A percentile compares a stretch with the other conserved stretches of the same genome.
phyloP scores from a whole-genome alignment of 176 grass and related monocot species.

The Leersia perrieri region DNA sequence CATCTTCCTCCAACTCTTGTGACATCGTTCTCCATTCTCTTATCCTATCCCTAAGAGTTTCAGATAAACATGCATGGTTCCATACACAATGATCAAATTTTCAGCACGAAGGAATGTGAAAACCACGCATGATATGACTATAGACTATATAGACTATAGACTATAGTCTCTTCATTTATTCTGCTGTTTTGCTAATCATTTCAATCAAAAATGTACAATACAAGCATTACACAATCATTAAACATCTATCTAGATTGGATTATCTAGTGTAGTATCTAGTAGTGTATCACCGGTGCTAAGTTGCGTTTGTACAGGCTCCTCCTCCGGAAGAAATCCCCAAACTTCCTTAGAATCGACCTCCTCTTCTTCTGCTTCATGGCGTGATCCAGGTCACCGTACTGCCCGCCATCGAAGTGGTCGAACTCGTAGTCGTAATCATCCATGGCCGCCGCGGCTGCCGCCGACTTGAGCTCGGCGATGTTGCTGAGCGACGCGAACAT shows the following conservation, averaged over 20 bases:
- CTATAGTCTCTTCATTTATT: background rate
- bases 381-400: slow-evolving; percentile 38
- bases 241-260: background rate
- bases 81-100: background rate
- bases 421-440: slow-evolving; percentile 64
- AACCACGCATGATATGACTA: background rate
- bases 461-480: slow-evolving; percentile 58
- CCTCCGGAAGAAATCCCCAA: slow-evolving; percentile 60
- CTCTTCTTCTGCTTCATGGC: slow-evolving; percentile 49
- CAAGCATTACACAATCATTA: slow-evolving; percentile 5
- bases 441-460: slow-evolving; percentile 43
- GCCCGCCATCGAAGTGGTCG: slow-evolving; percentile 46
- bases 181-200: background rate
- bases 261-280: background rate
- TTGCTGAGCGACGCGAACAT: slow-evolving; percentile 76
- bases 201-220: background rate
- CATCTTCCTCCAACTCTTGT: background rate
- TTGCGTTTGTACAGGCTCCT: slow-evolving; percentile 39
- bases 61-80: background rate
- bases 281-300: slow-evolving; percentile 5
- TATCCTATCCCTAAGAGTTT: background rate
- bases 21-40: background rate
- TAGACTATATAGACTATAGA: too few relatives aligned
- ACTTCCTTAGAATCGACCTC: slow-evolving; percentile 55
- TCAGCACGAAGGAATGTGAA: background rate